Evolutionary conservation across 176 grass and related monocot genomes (phyloP), one percentile per base, ranked within the genome.

Genomic region (Phoenix roebelenii): DNA sequence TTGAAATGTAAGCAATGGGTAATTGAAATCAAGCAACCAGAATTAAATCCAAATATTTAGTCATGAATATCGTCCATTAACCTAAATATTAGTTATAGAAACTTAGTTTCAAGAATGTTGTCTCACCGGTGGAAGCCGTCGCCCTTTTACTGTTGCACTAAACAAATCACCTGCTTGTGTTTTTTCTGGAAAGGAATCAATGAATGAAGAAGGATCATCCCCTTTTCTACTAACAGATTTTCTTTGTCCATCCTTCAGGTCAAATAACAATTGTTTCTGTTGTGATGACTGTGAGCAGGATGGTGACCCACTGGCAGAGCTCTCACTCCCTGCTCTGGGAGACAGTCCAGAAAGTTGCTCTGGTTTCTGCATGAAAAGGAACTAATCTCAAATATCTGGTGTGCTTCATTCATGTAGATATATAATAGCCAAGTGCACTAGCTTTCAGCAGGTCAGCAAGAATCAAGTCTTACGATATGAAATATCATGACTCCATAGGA

Each of bases 151-250:
- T n/a, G 92, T 65, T 58, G 70, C 87, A 82, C 72, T 91, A 74
- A 97, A 97, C 56, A 97, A 61, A 66, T 97, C 92, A 49, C 92
- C 92, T 44, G 92, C 87, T 75, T 97, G 92, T 64, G 77, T 95
- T 58, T 66, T 90, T 83, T 86, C 86, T 64, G 58, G 80, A 69
- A 90, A 84, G 63, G 83, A 86, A 64, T 84, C 77, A 22, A 60
- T 6, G 57, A 59, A 16, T 57, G 72, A 16, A 15, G 68, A 30
- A 26, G 80, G 56, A 51, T 87, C 77, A 64, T 89, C 91, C 28
- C 68, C 77, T 80, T 85, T 86, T 80, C 77, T 79, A 74, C 76
- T 88, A 57, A 88, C 76, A 69, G 92, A 97, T 82, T 84, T 97
- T 58, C 92, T 85, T 58, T 80, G 74, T 29, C 92, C 92, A 80